Evolutionary conservation across 2,329 filamentous ascomycete species (phyloP).

Genomic region (Thielaviopsis ethacetica): DNA sequence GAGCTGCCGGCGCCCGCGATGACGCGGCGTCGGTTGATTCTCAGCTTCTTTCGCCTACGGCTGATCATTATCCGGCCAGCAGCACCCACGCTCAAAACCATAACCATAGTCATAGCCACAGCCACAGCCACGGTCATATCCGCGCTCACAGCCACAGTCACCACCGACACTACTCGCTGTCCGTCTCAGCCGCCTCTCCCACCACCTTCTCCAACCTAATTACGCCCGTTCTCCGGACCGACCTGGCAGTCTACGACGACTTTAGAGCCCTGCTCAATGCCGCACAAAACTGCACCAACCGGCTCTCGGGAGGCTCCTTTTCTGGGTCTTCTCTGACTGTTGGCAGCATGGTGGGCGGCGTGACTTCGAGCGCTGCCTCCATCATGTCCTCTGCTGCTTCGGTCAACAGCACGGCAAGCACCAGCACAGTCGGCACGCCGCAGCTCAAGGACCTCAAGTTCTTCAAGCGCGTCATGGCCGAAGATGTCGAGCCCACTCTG

Average conservation of each 20-base stretch:
- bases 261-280: slow-evolving; percentile 62
- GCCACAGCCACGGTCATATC: background rate
- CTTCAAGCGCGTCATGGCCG: slow-evolving; percentile 73
- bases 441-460: slow-evolving; percentile 79
- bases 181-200: slow-evolving; percentile 37
- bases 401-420: slow-evolving; percentile 27
- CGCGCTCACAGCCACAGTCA: background rate
- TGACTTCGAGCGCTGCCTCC: slow-evolving; percentile 18
- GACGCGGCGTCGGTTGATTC: slow-evolving; percentile 21
- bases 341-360: slow-evolving; percentile 8
- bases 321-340: slow-evolving; percentile 34
- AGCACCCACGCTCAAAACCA: slow-evolving; percentile 15
- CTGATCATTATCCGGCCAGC: background rate
- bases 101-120: background rate
- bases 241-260: slow-evolving; percentile 68
- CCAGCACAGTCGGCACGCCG: slow-evolving; percentile 18
- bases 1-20: slow-evolving; percentile 15
- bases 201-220: slow-evolving; percentile 70
- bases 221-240: slow-evolving; percentile 66
- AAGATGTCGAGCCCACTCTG: slow-evolving; percentile 90
- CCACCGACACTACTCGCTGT: slow-evolving; percentile 14
- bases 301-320: slow-evolving; percentile 20
- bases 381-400: slow-evolving; percentile 34
- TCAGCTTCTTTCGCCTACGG: slow-evolving; percentile 6
- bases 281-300: slow-evolving; percentile 43